Base-by-base conservation (phyloP, 2,329 filamentous ascomycete species). In the Polytolypa hystricis region DNA sequence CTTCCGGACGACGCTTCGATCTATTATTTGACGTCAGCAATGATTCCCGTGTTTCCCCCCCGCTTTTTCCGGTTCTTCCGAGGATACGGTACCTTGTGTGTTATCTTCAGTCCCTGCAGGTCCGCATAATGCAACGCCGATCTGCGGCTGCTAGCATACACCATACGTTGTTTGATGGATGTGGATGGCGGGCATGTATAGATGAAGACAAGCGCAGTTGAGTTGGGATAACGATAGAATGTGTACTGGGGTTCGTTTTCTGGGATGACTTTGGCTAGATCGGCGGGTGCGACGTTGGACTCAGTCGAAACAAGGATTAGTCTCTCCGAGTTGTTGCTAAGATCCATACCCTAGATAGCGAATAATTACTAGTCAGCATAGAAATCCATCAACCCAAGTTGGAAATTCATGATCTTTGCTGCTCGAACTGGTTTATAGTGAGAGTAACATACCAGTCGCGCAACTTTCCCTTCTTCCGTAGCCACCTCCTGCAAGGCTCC, bases 101-200 rank as follows among this genome's bases (percentile, higher is more conserved):
- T 61, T 26, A 79, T 64, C 45, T 67, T 66, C 38, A 79, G 50
- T 4, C 74, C 74, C 17, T 69, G 69, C 32, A 68, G 65, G 33
- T 73, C 68, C 14, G 73, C 73, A 39, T 71, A 43, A 17, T 53
- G 50, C 18, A 79, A 59, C n/a, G 71, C 69, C 44, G 66, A 65
- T 18, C 63, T 62, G 47, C 74, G 66, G 40, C 68, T 71, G 37
- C 71, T 73, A 16, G 75, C 74, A 54, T 79, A 77, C 41, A 79
- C 49, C 76, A 80, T 79, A 38, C 75, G 65, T 54, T 79, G 74
- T 57, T 75, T 78, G 52, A 79, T 73, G 53, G 73, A 75, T 10
- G 71, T 73, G 9, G 52, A 62, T 0, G 67, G 65, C 9, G 76
- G 76, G 52, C 76, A 80, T 14, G 75, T 77, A 50, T 77, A 79